Percentiles rank a stretch among this genome's conserved stretches.
These are phyloP conservation scores for Diaporthe eres DNA, from an alignment of 2,329 filamentous ascomycete species.

Conservation along the genomic window DNA sequence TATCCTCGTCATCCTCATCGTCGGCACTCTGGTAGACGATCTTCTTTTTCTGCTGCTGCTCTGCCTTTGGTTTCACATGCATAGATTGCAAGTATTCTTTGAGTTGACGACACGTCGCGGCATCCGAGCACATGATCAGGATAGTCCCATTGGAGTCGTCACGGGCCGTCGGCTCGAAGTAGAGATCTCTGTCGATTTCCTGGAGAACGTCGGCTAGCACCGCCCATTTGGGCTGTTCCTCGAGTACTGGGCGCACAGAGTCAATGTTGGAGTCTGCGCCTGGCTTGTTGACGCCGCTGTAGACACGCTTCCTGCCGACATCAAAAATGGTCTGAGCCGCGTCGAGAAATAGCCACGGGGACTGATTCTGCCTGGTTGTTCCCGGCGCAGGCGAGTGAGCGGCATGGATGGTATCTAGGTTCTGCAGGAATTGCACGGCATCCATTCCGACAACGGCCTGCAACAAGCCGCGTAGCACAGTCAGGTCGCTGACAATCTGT, in stretches of 20 bases:
- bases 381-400: constrained; percentile 91
- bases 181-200: constrained; percentile 92
- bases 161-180: constrained; percentile 81
- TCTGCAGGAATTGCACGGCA: constrained; percentile 90
- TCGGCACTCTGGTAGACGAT: constrained; percentile 55
- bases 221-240: constrained; percentile 93
- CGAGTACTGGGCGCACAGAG: constrained; percentile 83
- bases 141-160: constrained; percentile 94
- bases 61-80: constrained; percentile 75
- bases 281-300: constrained; percentile 76
- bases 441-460: constrained; percentile 88
- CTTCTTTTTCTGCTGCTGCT: constrained; percentile 56
- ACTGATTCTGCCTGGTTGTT: constrained; percentile 88
- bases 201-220: constrained; percentile 90
- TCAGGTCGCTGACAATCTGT: constrained; percentile 92
- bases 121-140: constrained; percentile 94
- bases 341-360: constrained; percentile 96
- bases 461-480: constrained; percentile 85
- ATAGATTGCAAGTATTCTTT: constrained; percentile 93
- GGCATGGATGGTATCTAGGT: constrained; percentile 93
- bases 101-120: constrained; percentile 87
- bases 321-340: constrained; percentile 95
- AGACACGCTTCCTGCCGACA: constrained; percentile 89
- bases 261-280: constrained; percentile 65
- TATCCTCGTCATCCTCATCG: constrained; percentile 67